A percentile compares a stretch with the other conserved stretches of the same genome.
phyloP scores from a whole-genome alignment of 768 basidiomycete species.

The Chlorophyllum brunneum region DNA sequence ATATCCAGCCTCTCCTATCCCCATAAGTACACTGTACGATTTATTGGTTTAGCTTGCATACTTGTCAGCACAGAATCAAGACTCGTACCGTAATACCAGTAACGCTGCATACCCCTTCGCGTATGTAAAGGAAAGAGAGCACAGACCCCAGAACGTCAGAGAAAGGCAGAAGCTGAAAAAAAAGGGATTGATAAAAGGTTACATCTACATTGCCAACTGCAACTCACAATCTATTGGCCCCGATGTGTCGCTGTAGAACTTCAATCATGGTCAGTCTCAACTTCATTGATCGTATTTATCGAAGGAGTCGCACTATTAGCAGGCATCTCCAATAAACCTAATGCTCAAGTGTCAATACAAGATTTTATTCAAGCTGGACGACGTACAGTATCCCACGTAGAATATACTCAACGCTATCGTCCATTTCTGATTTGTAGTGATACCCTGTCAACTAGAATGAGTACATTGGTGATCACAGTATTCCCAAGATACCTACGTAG shows the following conservation, averaged over 20 bases:
- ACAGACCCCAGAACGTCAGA: slow-evolving; percentile 48
- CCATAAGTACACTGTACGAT: slow-evolving; percentile 39
- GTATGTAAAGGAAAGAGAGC: slow-evolving; percentile 50
- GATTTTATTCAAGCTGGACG: not conserved
- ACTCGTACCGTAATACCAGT: slow-evolving; percentile 40
- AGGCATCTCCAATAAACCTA: slow-evolving; percentile 54
- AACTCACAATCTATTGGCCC: slow-evolving; percentile 52
- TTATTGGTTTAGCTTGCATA: not conserved
- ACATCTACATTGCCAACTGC: not conserved
- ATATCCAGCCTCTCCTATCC: slow-evolving; percentile 59
- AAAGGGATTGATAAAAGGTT: not conserved
- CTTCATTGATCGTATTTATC: not conserved
- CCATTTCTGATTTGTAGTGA: slow-evolving; percentile 52
- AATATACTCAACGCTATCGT: slow-evolving; percentile 55
- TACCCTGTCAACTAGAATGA: slow-evolving; percentile 29
- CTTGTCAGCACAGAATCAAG: not conserved
- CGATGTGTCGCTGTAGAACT: slow-evolving; percentile 55
- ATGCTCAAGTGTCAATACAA: not conserved
- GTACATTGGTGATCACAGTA: not conserved
- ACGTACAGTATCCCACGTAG: slow-evolving; percentile 56
- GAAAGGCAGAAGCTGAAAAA: slow-evolving; percentile 48
- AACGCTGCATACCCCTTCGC: slow-evolving; percentile 50
- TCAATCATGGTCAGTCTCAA: not conserved
- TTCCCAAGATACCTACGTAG: slow-evolving; percentile 34
- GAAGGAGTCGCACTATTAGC: slow-evolving; percentile 37